Evolutionary conservation across 371 early-diverging fungal species (phyloP).

Genomic region (Sporodiniella umbellata): DNA sequence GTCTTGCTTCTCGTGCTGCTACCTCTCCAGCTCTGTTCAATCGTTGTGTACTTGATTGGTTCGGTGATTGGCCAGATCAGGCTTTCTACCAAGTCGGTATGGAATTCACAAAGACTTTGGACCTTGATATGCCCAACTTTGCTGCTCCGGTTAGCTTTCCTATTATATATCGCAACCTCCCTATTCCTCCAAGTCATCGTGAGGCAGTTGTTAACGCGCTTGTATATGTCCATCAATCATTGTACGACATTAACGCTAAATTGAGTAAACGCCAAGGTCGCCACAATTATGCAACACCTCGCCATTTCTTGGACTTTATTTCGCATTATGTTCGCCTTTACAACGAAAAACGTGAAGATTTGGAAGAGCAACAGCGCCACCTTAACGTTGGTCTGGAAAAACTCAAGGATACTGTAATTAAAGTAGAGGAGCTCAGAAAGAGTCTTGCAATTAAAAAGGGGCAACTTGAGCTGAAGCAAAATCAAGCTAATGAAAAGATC

Average conservation of each 20-base stretch:
- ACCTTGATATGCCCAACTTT: conserved; percentile 80
- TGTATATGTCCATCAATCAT: conserved; percentile 88
- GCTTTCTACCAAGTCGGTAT: conserved; percentile 97
- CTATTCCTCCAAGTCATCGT: conserved; percentile 76
- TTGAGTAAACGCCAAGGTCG: conserved; percentile 82
- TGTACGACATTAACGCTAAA: conserved; percentile 83
- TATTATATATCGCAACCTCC: conserved; percentile 73
- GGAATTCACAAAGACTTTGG: conserved; percentile 89
- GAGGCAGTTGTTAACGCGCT: conserved; percentile 88
- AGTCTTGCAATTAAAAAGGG: conserved; percentile 86
- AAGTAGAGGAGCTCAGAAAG: conserved; percentile 92
- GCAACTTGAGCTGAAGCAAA: conserved; percentile 87
- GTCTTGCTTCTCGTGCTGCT: conserved; percentile 90
- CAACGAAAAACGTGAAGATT: conserved; percentile 89
- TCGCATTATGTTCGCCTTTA: conserved; percentile 89
- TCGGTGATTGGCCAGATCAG: conserved; percentile 98
- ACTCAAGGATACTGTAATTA: conserved; percentile 91
- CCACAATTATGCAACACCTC: conserved; percentile 88
- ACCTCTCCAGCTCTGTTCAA: conserved; percentile 99
- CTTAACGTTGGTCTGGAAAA: conserved; percentile 97
- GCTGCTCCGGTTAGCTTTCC: conserved; percentile 74
- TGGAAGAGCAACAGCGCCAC: conserved; percentile 98
- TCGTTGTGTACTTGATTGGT: conserved; percentile 99
- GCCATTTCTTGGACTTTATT: conserved; percentile 97
- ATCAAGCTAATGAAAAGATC: conserved; percentile 93